phyloP scores from a whole-genome alignment of 768 basidiomycete genomes.

The Lanmaoa pseudosensibilis region DNA sequence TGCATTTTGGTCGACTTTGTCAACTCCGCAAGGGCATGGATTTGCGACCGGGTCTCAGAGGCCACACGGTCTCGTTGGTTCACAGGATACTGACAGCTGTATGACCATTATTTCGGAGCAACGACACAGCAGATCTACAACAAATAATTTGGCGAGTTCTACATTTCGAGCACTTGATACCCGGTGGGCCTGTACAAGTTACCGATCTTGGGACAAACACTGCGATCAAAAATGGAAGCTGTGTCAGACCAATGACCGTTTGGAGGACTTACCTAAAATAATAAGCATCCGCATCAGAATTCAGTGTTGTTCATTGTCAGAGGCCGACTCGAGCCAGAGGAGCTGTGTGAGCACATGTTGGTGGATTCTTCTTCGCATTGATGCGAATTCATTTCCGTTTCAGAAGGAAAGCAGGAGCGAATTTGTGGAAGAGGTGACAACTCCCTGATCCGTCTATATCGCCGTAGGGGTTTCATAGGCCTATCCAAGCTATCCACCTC shows the following conservation, averaged over 20 bases:
- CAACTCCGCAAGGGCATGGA: slow-evolving; percentile 26
- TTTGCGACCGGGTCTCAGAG: slow-evolving; percentile 33
- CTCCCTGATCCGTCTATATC: slow-evolving; percentile 32
- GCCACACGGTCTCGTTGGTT: slow-evolving; percentile 15
- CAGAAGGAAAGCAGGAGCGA: slow-evolving; percentile 25
- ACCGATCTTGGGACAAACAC: slow-evolving; percentile 17
- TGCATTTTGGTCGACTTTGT: slow-evolving; percentile 34
- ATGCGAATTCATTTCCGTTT: slow-evolving; percentile 36
- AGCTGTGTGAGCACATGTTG: slow-evolving; percentile 22
- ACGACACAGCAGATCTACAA: slow-evolving; percentile 28
- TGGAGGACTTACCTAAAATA: slow-evolving; percentile 29
- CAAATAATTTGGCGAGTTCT: slow-evolving; percentile 23
- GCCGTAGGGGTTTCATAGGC: slow-evolving; percentile 38
- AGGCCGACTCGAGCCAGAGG: slow-evolving; percentile 17
- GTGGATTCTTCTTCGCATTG: slow-evolving; percentile 20
- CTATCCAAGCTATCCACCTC: slow-evolving; percentile 26
- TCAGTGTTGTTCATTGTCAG: slow-evolving; percentile 28
- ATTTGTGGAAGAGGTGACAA: slow-evolving; percentile 26
- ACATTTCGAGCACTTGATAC: slow-evolving; percentile 25
- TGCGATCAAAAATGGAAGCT: slow-evolving; percentile 23
- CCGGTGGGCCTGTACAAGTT: slow-evolving; percentile 19
- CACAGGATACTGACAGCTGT: slow-evolving; percentile 23
- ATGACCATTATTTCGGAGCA: slow-evolving; percentile 25
- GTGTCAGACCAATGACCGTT: slow-evolving; percentile 7
- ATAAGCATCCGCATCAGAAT: slow-evolving; percentile 15